Percentiles rank a stretch among this genome's conserved stretches.
Conservation (phyloP, 1,284 basidiomycete genomes). For the Ganoderma lucidum region DNA sequence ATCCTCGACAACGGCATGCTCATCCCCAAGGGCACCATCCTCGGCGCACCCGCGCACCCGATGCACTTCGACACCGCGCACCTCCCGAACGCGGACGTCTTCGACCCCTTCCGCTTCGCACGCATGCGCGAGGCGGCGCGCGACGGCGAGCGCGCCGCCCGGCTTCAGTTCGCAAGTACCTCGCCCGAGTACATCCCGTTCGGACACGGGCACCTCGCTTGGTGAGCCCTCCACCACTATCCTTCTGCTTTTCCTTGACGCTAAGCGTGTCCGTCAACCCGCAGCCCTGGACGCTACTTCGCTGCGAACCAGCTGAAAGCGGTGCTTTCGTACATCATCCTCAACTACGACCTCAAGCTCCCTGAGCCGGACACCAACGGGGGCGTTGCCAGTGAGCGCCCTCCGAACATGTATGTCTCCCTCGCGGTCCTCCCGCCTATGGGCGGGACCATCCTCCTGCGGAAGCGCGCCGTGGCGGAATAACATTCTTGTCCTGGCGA, state of each 20-base stretch:
- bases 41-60: slow-evolving; percentile 48
- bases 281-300: slow-evolving; percentile 32
- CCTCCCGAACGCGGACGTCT: slow-evolving; percentile 38
- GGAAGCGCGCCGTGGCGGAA: background rate
- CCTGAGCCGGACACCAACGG: slow-evolving; percentile 5
- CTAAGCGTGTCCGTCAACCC: background rate
- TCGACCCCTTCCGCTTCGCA: slow-evolving; percentile 46
- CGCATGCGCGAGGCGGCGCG: slow-evolving; percentile 25
- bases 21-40: slow-evolving; percentile 41
- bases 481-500: background rate
- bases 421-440: slow-evolving; percentile 2
- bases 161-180: slow-evolving; percentile 37
- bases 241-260: background rate
- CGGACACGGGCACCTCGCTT: slow-evolving; percentile 41
- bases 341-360: slow-evolving; percentile 29
- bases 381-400: background rate
- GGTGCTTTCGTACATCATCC: slow-evolving; percentile 28
- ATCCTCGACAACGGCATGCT: slow-evolving; percentile 45
- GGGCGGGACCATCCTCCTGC: slow-evolving; percentile 1
- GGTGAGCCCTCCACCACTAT: slow-evolving; percentile 32
- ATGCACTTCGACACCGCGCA: slow-evolving; percentile 49
- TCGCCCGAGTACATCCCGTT: slow-evolving; percentile 39
- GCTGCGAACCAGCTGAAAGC: slow-evolving; percentile 29
- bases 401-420: background rate
- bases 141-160: slow-evolving; percentile 21